Evolutionary conservation across 139 green algal genomes (phyloP), one percentile per base, ranked within the genome.

Genomic region (Chlamydomonas sp.): DNA sequence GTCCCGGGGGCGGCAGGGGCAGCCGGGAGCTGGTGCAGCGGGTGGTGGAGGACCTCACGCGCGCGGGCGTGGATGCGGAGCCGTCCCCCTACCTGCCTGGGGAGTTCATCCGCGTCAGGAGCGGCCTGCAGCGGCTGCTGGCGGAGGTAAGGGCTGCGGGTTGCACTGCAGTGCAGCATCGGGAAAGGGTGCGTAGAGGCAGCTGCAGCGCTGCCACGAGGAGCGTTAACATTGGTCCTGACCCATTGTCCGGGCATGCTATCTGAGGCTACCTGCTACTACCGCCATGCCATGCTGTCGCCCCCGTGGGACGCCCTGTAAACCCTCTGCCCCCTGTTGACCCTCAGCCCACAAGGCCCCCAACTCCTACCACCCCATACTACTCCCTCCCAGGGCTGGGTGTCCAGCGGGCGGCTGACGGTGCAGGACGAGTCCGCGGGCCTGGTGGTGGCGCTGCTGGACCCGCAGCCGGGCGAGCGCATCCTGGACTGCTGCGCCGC

Each of bases 401-500:
- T 96, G 84, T 60, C 66, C 0, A 9, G 69, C 4, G 94, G 93
- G 1, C 12, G 79, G 9, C 79, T 77, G 16, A 49, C 58, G n/a
- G 92, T 98, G 61, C 95, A 99, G 91, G 96, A 98, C 77, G 95
- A 98, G 79, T 92, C 93, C 0, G 97, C 97, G 0, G 97, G 94
- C 6, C 88, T 98, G 80, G 97, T 98, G 78, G 95, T 99, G 15
- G 74, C 84, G 4, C 74, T 97, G 85, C 87, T 99, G 83, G 91
- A 95, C 74, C 96, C 97, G 3, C 91, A 92, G 87, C 94, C 95
- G 0, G 96, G 95, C 0, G 97, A 99, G 18, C 18, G 16, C 1
- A 57, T 99, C 14, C 92, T 99, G 61, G 97, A 99, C 90, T 93
- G 88, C 76, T 99, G 97, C 80, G 95, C 97, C 14, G 97, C 97